Evolutionary conservation across 176 grass and related monocot genomes (phyloP).

Genomic region (Coix lacrymajobi): DNA sequence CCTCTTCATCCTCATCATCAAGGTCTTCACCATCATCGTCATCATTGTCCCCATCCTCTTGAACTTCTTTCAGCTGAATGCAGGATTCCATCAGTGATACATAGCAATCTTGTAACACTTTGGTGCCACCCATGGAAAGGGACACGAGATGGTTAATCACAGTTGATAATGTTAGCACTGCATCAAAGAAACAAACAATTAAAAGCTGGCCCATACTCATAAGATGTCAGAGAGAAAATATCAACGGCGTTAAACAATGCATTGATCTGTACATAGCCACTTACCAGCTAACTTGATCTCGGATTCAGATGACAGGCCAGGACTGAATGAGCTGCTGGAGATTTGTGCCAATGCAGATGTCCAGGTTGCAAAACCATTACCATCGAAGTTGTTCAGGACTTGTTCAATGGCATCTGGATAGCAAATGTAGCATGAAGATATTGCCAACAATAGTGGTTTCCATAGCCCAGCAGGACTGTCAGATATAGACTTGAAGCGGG

Average conservation of each 20-base stretch:
- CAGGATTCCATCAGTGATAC: slow-evolving; percentile 69
- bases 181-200: slow-evolving; percentile 14
- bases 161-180: slow-evolving; percentile 58
- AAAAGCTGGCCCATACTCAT: background rate
- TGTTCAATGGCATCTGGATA: slow-evolving; percentile 68
- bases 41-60: slow-evolving; percentile 44
- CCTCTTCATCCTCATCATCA: slow-evolving; percentile 43
- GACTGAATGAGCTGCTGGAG: slow-evolving; percentile 55
- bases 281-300: slow-evolving; percentile 85
- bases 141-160: slow-evolving; percentile 48
- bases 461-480: slow-evolving; percentile 53
- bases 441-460: slow-evolving; percentile 62
- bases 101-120: slow-evolving; percentile 61
- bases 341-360: slow-evolving; percentile 57
- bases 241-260: background rate
- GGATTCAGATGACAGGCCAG: slow-evolving; percentile 54
- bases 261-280: background rate
- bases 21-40: slow-evolving; percentile 42
- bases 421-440: slow-evolving; percentile 76
- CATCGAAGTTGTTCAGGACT: slow-evolving; percentile 39
- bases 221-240: background rate
- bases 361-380: slow-evolving; percentile 49
- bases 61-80: slow-evolving; percentile 61
- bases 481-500: slow-evolving; percentile 43
- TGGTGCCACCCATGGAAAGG: slow-evolving; percentile 29